phyloP scores from a whole-genome alignment of 768 basidiomycete species.

The Tylopilus intermedius region DNA sequence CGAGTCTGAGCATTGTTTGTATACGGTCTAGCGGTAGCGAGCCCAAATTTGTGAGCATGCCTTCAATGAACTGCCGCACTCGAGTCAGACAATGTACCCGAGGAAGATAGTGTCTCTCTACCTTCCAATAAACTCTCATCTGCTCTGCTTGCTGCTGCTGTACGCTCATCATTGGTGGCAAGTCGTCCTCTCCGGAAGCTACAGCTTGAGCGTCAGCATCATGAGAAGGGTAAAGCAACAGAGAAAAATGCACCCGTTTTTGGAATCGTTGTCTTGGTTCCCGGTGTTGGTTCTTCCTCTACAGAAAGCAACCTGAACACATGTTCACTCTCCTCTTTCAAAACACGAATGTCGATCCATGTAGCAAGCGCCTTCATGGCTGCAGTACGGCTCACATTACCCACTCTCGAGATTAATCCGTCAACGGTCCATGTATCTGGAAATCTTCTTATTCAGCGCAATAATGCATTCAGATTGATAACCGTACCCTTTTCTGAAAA shows the following conservation, averaged over 20 bases:
- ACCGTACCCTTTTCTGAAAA: slow-evolving; percentile 65
- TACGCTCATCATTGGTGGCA: slow-evolving; percentile 46
- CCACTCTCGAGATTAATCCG: slow-evolving; percentile 60
- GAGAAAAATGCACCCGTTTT: slow-evolving; percentile 22
- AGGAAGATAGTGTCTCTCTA: slow-evolving; percentile 19
- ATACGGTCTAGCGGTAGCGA: slow-evolving; percentile 74
- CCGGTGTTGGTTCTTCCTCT: slow-evolving; percentile 42
- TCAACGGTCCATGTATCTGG: slow-evolving; percentile 68
- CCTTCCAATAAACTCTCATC: slow-evolving; percentile 89
- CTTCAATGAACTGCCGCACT: slow-evolving; percentile 68
- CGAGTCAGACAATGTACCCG: not conserved
- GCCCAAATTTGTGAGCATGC: slow-evolving; percentile 86
- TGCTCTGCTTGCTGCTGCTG: slow-evolving; percentile 81
- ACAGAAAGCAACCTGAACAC: slow-evolving; percentile 63
- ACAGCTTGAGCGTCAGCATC: not conserved
- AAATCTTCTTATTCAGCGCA: not conserved
- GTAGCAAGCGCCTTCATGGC: slow-evolving; percentile 72
- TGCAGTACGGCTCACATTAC: slow-evolving; percentile 56
- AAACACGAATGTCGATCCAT: slow-evolving; percentile 79
- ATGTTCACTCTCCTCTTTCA: slow-evolving; percentile 62
- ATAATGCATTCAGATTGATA: not conserved
- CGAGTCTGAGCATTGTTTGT: slow-evolving; percentile 82
- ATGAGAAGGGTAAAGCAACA: not conserved
- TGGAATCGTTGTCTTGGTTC: slow-evolving; percentile 16
- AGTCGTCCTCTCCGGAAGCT: slow-evolving; percentile 41